Evolutionary conservation across 2,329 filamentous ascomycete species (phyloP).

Genomic region (Emergomyces africanus): DNA sequence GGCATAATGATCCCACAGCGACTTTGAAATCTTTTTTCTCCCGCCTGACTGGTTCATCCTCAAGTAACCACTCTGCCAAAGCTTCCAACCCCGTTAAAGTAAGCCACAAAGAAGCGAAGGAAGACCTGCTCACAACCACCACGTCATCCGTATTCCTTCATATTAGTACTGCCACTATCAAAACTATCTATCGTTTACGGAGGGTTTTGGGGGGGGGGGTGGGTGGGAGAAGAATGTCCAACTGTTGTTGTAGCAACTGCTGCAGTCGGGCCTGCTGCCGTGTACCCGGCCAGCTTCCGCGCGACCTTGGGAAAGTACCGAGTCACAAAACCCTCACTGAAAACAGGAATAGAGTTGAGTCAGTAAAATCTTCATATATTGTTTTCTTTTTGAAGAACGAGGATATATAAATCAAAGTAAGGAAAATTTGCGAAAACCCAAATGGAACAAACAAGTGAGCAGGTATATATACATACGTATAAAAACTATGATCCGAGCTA

Average conservation of each 20-base stretch:
- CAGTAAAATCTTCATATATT: background rate
- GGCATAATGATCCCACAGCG: slow-evolving; percentile 32
- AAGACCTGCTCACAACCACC: slow-evolving; percentile 58
- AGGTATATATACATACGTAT: slow-evolving; percentile 36
- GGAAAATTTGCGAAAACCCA: background rate
- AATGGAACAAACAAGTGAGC: background rate
- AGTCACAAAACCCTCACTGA: slow-evolving; percentile 63
- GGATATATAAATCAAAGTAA: background rate
- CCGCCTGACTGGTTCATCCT: slow-evolving; percentile 49
- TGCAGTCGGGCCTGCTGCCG: background rate
- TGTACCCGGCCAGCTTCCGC: slow-evolving; percentile 32
- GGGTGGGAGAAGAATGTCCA: background rate
- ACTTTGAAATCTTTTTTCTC: slow-evolving; percentile 72
- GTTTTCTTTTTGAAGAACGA: background rate
- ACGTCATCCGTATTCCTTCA: slow-evolving; percentile 77
- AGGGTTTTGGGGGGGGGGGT: no score
- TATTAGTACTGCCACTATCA: slow-evolving; percentile 71
- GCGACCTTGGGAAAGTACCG: slow-evolving; percentile 65
- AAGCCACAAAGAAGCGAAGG: slow-evolving; percentile 48
- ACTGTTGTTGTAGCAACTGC: background rate
- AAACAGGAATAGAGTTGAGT: background rate
- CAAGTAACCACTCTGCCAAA: slow-evolving; percentile 36
- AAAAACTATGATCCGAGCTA: slow-evolving; percentile 67
- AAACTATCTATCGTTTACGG: slow-evolving; percentile 35
- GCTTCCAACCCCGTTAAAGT: slow-evolving; percentile 35